Evolutionary conservation across 331 rosid genomes (phyloP).

Genomic region (Pyracantha coccinea): DNA sequence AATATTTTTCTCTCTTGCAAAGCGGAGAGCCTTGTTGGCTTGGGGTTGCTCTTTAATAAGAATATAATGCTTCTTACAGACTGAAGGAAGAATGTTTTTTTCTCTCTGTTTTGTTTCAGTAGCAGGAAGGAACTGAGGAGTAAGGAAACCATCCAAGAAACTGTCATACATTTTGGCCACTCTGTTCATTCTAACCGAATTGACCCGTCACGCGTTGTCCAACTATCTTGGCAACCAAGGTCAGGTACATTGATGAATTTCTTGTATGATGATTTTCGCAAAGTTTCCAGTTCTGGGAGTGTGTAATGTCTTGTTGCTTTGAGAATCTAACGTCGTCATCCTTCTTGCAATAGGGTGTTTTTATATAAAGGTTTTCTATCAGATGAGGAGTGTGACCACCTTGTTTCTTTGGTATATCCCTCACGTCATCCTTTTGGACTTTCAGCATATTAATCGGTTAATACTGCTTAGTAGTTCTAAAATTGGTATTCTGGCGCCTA

Average conservation of each 20-base stretch:
- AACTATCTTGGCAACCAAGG: constrained; percentile 94
- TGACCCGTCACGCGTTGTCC: constrained; percentile 69
- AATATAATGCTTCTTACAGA: not conserved
- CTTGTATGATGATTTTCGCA: not conserved
- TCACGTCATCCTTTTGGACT: not conserved
- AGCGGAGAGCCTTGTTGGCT: no score
- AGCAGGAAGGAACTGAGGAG: constrained; percentile 43
- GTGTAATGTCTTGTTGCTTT: not conserved
- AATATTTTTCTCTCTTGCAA: no score
- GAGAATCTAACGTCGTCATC: constrained; percentile 10
- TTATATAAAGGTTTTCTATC: constrained; percentile 52
- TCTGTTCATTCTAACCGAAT: constrained; percentile 24
- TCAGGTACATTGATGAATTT: constrained; percentile 53
- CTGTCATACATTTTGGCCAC: constrained; percentile 6
- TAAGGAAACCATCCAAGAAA: constrained; percentile 2
- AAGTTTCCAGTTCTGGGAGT: not conserved
- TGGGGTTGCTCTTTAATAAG: no score
- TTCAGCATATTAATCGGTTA: not conserved
- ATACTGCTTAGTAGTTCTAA: constrained; percentile 14
- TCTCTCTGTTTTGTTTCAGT: constrained; percentile 16
- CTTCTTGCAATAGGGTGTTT: constrained; percentile 54
- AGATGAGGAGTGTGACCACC: constrained; percentile 73
- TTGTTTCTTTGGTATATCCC: constrained; percentile 51
- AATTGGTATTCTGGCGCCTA: constrained; percentile 10
- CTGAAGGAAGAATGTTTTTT: not conserved